phyloP scores from a whole-genome alignment of 345 rosid species.

The Brassica rapa region DNA sequence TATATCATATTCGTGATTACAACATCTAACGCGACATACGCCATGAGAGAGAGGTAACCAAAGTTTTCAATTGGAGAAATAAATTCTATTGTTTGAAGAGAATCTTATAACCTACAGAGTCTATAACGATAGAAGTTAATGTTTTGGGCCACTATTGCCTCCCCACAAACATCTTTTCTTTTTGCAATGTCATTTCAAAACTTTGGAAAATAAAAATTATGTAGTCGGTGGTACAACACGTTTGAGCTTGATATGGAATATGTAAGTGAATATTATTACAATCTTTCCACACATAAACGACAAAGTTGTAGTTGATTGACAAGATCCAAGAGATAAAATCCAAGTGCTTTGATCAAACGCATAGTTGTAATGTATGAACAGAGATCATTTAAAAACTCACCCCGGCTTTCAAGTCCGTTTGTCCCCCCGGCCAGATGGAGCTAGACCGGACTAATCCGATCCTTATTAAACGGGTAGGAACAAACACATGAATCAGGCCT shows the following conservation, averaged over 20 bases:
- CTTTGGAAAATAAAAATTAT: not conserved
- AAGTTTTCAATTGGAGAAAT: slow-evolving; percentile 24
- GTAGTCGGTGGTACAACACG: slow-evolving; percentile 28
- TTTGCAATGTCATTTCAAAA: not conserved
- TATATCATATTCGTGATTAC: slow-evolving; percentile 8
- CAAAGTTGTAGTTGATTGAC: slow-evolving; percentile 30
- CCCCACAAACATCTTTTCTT: not conserved
- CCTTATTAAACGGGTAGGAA: not conserved
- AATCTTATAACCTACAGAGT: not conserved
- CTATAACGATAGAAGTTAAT: slow-evolving; percentile 19
- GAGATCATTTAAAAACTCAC: not conserved
- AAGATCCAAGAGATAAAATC: slow-evolving; percentile 31
- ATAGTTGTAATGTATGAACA: slow-evolving; percentile 3
- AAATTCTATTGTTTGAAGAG: slow-evolving; percentile 4
- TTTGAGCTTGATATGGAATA: slow-evolving; percentile 12
- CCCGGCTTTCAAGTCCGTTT: not conserved
- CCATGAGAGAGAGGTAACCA: slow-evolving; percentile 35
- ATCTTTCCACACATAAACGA: slow-evolving; percentile 22
- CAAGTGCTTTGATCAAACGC: slow-evolving; percentile 18
- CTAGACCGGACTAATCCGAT: not conserved
- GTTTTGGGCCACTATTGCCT: slow-evolving; percentile 35
- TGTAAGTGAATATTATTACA: not conserved
- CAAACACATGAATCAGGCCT: not conserved
- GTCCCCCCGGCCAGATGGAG: slow-evolving; percentile 6
- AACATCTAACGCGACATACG: slow-evolving; percentile 28